phyloP scores from a whole-genome alignment of 345 rosid genomes.

The Melaleuca quinquenervia region DNA sequence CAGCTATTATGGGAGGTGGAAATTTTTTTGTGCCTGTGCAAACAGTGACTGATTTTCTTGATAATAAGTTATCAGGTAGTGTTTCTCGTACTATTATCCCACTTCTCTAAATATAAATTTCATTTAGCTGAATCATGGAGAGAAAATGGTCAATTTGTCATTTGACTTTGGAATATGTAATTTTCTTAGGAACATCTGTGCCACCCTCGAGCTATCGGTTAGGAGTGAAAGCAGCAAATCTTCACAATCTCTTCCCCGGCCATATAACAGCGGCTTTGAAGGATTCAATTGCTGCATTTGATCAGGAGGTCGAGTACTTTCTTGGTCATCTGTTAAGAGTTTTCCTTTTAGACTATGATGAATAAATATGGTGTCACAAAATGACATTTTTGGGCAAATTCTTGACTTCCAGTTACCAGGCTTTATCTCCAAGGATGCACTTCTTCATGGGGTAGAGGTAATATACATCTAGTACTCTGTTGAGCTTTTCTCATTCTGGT shows the following conservation, averaged over 20 bases:
- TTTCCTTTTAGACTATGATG: neutral
- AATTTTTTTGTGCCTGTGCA: slow-evolving; percentile 78
- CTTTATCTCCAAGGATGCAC: slow-evolving; percentile 72
- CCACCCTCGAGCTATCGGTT: slow-evolving; percentile 89
- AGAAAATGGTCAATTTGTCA: neutral
- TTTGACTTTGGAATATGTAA: neutral
- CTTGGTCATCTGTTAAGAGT: neutral
- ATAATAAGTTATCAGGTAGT: slow-evolving; percentile 64
- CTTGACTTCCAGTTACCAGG: slow-evolving; percentile 68
- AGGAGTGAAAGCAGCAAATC: slow-evolving; percentile 77
- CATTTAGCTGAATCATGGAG: neutral
- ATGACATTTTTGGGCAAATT: neutral
- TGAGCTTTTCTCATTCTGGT: neutral
- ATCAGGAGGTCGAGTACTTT: slow-evolving; percentile 48
- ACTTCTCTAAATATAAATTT: neutral
- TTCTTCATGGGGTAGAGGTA: slow-evolving; percentile 98
- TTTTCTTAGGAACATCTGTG: slow-evolving; percentile 46
- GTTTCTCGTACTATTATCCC: neutral
- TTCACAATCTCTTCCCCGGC: slow-evolving; percentile 68
- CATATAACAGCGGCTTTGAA: slow-evolving; percentile 63
- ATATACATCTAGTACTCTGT: neutral
- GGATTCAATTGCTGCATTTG: slow-evolving; percentile 58
- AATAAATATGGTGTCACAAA: neutral
- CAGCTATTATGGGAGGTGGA: slow-evolving; percentile 88
- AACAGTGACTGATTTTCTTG: slow-evolving; percentile 75